A percentile compares a stretch with the other conserved stretches of the same genome.
Evolutionary conservation across 73 alveolate species (phyloP).

Genomic region (Paramecium tetraurelia): DNA sequence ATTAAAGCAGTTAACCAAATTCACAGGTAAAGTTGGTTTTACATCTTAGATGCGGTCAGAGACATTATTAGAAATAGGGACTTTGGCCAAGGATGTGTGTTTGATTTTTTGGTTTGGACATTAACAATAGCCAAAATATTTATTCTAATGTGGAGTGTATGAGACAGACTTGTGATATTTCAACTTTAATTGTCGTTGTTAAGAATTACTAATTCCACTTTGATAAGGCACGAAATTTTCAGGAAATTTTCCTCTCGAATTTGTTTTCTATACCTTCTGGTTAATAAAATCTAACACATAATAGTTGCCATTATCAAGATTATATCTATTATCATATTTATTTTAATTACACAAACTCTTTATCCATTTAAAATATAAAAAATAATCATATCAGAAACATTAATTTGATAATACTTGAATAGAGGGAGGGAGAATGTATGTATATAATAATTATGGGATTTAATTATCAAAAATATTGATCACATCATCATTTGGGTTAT

Average conservation of each 20-base stretch:
- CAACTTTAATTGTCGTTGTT: background rate
- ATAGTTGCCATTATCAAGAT: background rate
- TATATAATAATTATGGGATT: no score
- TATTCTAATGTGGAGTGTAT: background rate
- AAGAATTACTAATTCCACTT: background rate
- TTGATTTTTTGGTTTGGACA: background rate
- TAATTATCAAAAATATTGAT: no score
- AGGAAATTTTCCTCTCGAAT: constrained; percentile 3
- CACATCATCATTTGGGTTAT: no score
- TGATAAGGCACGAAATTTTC: background rate
- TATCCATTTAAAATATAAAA: background rate
- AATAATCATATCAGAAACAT: background rate
- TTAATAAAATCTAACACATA: background rate
- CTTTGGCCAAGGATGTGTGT: background rate
- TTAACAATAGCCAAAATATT: constrained; percentile 5
- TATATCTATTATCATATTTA: background rate
- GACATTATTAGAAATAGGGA: background rate
- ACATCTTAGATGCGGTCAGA: background rate
- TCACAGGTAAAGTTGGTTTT: background rate
- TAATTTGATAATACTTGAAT: background rate
- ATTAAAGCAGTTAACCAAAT: background rate
- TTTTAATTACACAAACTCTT: background rate
- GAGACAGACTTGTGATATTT: background rate
- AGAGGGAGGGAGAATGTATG: background rate
- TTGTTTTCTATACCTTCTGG: background rate